Evolutionary conservation across 805 yeast species (phyloP), one percentile per base, ranked within the genome.

Genomic region (Kodamaea restingae): DNA sequence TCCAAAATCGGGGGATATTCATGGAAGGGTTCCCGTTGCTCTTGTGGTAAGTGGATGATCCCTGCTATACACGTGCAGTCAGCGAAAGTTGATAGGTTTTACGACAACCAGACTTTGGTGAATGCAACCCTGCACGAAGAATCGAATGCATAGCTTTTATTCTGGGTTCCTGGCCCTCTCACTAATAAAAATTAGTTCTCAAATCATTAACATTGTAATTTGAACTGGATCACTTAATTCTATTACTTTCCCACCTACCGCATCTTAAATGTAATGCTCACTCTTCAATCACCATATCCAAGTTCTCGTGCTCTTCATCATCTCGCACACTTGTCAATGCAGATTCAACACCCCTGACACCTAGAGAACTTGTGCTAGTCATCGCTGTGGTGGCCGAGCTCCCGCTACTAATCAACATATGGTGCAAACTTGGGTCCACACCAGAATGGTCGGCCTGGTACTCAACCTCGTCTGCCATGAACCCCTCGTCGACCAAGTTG

Each of bases 21-120:
- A 45, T 93, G 98, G 98, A 85, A 81, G 52, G 98, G 98, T 0
- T 79, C 91, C 2, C 68, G 95, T 51, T 93, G 98, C 60, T 79
- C 93, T 42, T 93, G 98, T 60, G 97, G 97, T 2, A 79, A 78
- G 51, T 93, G 98, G 98, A 81, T 91, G 71, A 75, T 87, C 7
- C 98, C 98, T 0, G 95, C 95, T 1, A 73, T 93, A 43, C 87
- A 85, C 57, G 60, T 93, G 40, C 88, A 81, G 58, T 69, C 80
- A 20, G 83, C 88, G 5, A 85, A 86, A 56, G 91, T 87, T 4
- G 97, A 91, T 56, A 41, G 32, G 29, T 34, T 39, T n/a, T 35
- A 34, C 35, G 36, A 27, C 18, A 15, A 32, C 15, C 11, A 17
- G 12, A 10, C 17, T 11, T 35, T 18, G 24, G 33, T 17, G 20